These are phyloP conservation scores for Penicillium tannophilum DNA, from an alignment of 495 filamentous ascomycete genomes.

Conservation along the genomic window DNA sequence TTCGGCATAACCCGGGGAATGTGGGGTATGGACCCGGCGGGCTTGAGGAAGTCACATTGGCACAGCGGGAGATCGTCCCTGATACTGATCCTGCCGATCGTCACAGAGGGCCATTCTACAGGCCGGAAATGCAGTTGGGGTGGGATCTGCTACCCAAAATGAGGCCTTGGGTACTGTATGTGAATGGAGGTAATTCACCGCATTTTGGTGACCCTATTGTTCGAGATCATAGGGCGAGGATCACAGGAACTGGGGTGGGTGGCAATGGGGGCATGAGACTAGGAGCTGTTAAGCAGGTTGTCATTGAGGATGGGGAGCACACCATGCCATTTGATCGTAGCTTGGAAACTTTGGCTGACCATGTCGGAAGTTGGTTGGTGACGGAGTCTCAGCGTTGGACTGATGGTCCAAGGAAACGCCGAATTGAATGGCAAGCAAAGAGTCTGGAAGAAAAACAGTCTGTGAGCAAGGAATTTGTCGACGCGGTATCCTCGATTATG, in stretches of 20 bases:
- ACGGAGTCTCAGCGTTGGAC: conserved; percentile 4
- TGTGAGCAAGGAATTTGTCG: background rate
- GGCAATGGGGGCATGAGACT: conserved; percentile 39
- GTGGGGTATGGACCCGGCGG: conserved; percentile 4
- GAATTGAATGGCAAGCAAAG: background rate
- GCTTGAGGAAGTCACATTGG: conserved; percentile 5
- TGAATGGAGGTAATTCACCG: conserved; percentile 11
- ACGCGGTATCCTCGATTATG: background rate
- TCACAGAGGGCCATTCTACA: conserved; percentile 1
- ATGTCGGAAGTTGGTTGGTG: background rate
- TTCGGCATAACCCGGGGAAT: background rate
- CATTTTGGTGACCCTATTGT: background rate
- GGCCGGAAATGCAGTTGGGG: background rate
- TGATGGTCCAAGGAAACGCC: conserved; percentile 5
- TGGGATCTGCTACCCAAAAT: conserved; percentile 4
- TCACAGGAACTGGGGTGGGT: conserved; percentile 31
- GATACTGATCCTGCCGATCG: background rate
- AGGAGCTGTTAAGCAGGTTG: conserved; percentile 18
- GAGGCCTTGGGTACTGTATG: conserved; percentile 42
- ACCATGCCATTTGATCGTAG: conserved; percentile 16
- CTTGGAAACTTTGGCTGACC: background rate
- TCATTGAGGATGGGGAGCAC: conserved; percentile 16
- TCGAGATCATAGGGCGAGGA: conserved; percentile 19
- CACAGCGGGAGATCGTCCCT: conserved; percentile 4
- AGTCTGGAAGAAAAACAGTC: conserved; percentile 5